phyloP scores from a whole-genome alignment of 495 filamentous ascomycete species.

The Letharia columbiana region DNA sequence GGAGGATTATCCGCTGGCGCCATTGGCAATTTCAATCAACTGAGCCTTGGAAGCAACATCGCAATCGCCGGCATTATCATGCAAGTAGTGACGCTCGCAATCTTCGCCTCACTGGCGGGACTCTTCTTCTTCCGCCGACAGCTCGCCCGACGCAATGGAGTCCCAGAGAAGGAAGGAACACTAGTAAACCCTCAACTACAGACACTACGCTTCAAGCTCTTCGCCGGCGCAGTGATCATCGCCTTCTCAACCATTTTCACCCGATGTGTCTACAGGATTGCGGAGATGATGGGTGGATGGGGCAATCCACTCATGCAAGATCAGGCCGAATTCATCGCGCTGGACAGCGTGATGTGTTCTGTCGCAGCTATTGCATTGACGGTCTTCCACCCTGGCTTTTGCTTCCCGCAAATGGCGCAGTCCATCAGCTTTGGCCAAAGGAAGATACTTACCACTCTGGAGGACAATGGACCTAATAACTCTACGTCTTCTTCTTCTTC shows the following conservation, averaged over 20 bases:
- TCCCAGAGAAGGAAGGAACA: conserved; percentile 23
- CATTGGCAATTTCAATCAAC: conserved; percentile 29
- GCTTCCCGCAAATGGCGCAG: conserved; percentile 35
- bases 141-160: conserved; percentile 16
- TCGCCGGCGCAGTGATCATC: conserved; percentile 42
- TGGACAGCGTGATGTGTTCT: conserved; percentile 37
- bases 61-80: conserved; percentile 59
- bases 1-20: conserved; percentile 47
- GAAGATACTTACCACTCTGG: not conserved
- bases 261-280: conserved; percentile 60
- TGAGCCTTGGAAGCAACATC: conserved; percentile 46
- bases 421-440: not conserved
- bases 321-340: conserved; percentile 49
- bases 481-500: not conserved
- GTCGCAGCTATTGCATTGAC: conserved; percentile 36
- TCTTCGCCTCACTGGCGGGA: conserved; percentile 35
- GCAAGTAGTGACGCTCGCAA: conserved; percentile 54
- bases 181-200: conserved; percentile 22
- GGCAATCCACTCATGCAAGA: conserved; percentile 59
- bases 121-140: conserved; percentile 7
- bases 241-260: conserved; percentile 55
- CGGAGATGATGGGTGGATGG: conserved; percentile 63
- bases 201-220: conserved; percentile 39
- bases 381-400: conserved; percentile 39
- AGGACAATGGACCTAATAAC: not conserved